Conservation (phyloP, 345 rosid genomes). For the Murraya koenigii region DNA sequence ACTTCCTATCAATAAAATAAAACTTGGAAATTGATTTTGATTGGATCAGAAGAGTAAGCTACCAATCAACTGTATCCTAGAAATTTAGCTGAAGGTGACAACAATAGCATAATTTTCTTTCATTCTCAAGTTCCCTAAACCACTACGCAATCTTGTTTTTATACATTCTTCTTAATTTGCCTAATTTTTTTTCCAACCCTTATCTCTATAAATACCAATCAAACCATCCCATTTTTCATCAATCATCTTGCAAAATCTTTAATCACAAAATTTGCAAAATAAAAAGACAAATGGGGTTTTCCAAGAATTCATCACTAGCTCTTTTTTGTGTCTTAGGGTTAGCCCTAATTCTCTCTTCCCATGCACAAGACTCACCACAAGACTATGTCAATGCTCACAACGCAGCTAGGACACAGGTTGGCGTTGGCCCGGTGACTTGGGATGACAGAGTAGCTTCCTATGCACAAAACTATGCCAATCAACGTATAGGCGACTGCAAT, state of each 20-base stretch:
- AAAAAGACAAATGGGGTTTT: background rate
- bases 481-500: constrained; percentile 30
- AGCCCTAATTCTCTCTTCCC: background rate
- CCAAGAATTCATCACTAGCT: constrained; percentile 1
- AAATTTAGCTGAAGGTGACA: background rate
- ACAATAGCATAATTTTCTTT: background rate
- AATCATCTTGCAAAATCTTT: background rate
- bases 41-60: background rate
- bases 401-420: constrained; percentile 36
- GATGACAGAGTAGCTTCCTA: constrained; percentile 38
- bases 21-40: background rate
- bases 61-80: background rate
- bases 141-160: too few relatives aligned
- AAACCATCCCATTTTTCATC: background rate
- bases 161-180: too few relatives aligned
- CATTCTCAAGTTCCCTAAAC: too few relatives aligned
- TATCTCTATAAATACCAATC: background rate
- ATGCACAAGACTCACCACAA: constrained; percentile 35
- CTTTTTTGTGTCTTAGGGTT: constrained; percentile 3
- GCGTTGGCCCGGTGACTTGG: constrained; percentile 46
- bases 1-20: background rate
- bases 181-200: background rate
- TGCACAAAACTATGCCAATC: constrained; percentile 40
- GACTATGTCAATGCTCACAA: constrained; percentile 52
- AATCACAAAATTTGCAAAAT: background rate